Evolutionary conservation across 352 stramenopile genomes (phyloP).

Genomic region (Phytophthora pisi): DNA sequence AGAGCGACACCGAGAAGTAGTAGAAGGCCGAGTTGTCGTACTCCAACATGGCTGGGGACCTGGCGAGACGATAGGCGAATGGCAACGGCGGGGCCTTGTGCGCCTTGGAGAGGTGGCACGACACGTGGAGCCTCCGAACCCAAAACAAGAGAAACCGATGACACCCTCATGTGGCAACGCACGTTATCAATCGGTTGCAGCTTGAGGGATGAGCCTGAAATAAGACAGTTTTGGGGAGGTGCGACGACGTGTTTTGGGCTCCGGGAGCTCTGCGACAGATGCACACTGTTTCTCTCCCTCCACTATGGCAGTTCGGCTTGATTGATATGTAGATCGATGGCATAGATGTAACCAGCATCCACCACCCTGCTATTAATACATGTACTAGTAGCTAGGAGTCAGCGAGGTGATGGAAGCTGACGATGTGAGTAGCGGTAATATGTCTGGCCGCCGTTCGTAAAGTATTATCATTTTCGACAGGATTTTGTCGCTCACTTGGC

Average conservation of each 20-base stretch:
- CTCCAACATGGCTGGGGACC: constrained; percentile 88
- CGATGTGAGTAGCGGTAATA: not conserved
- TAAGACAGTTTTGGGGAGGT: not conserved
- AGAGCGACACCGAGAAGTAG: constrained; percentile 98
- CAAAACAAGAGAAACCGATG: constrained; percentile 13
- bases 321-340: not conserved
- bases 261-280: not conserved
- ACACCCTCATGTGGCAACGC: not conserved
- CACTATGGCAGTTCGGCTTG: not conserved
- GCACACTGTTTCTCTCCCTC: not conserved
- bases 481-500: constrained; percentile 22
- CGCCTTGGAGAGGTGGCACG: constrained; percentile 9
- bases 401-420: not conserved
- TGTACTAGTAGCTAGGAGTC: too few relatives aligned
- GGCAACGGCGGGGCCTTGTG: not conserved
- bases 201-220: constrained; percentile 2
- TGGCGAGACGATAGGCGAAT: constrained; percentile 23
- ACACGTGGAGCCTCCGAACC: constrained; percentile 33
- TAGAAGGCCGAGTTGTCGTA: constrained; percentile 99
- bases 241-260: constrained; percentile 2
- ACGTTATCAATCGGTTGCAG: not conserved
- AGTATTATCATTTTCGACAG: constrained; percentile 11
- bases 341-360: not conserved
- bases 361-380: too few relatives aligned
- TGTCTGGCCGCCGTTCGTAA: not conserved